Percentiles rank a stretch among this genome's conserved stretches.
Evolutionary conservation across 345 rosid species (phyloP).

Genomic region (Pseudoturritis turrita): DNA sequence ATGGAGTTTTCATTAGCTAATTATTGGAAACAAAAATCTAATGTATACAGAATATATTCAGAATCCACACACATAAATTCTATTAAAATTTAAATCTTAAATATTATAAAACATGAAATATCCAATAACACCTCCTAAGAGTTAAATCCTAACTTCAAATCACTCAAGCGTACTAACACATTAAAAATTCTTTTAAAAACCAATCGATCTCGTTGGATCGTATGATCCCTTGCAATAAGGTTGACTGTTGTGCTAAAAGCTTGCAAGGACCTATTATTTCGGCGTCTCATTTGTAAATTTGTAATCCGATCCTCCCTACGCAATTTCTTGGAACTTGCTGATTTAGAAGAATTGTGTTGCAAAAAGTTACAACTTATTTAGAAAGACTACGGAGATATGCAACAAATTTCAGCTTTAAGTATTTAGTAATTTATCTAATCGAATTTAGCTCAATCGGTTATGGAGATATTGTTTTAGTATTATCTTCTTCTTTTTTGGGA

Average conservation of each 20-base stretch:
- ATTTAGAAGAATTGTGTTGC: neutral
- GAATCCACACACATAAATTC: too few species aligned
- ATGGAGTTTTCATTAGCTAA: too few species aligned
- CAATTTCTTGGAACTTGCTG: constrained; percentile 8
- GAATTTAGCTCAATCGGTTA: neutral
- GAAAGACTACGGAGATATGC: neutral
- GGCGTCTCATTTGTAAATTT: constrained; percentile 4
- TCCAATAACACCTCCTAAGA: too few species aligned
- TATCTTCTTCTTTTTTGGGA: too few species aligned
- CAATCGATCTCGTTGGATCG: neutral
- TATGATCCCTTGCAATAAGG: constrained; percentile 7
- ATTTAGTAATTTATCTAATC: neutral
- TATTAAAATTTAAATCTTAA: too few species aligned
- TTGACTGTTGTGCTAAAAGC: constrained; percentile 14
- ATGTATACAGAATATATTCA: too few species aligned
- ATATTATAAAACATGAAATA: too few species aligned
- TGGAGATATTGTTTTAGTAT: too few species aligned
- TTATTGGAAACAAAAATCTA: too few species aligned
- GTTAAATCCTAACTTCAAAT: neutral
- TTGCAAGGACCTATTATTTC: constrained; percentile 20
- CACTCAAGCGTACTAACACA: neutral
- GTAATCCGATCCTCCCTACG: neutral
- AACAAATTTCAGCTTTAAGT: neutral
- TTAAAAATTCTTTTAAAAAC: neutral
- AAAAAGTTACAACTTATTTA: neutral